These are phyloP conservation scores for Erodium maritimum DNA, from an alignment of 345 rosid species.

Conservation along the genomic window DNA sequence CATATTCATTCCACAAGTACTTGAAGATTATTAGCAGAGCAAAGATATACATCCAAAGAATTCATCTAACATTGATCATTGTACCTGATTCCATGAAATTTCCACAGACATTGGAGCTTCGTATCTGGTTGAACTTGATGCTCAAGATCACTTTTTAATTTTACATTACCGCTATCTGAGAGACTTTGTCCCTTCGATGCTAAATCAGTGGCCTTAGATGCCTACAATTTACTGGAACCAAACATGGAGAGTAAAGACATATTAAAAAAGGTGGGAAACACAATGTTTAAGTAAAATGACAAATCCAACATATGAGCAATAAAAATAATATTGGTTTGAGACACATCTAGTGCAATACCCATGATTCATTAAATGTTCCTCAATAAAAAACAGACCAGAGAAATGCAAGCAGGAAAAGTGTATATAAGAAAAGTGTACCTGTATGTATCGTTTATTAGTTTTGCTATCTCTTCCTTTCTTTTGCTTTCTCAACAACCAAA, in stretches of 20 bases:
- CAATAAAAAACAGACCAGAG: neutral
- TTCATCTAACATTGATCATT: constrained; percentile 50
- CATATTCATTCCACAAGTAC: neutral
- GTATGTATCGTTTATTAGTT: constrained; percentile 79
- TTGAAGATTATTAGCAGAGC: neutral
- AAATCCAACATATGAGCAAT: too few relatives aligned
- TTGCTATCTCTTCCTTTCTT: constrained; percentile 82
- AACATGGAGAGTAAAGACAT: neutral
- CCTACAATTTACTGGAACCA: constrained; percentile 77
- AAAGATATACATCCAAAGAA: neutral
- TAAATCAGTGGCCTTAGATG: constrained; percentile 73
- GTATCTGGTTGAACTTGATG: constrained; percentile 37
- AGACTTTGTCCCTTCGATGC: constrained; percentile 68
- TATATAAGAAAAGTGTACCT: constrained; percentile 30
- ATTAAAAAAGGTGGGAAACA: constrained; percentile 1
- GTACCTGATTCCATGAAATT: constrained; percentile 57
- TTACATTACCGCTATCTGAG: constrained; percentile 51
- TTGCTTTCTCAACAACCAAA: too few relatives aligned
- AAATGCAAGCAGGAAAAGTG: constrained; percentile 2
- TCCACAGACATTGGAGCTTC: constrained; percentile 88
- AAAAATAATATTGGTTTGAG: too few relatives aligned
- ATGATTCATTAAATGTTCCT: too few relatives aligned
- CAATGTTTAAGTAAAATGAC: neutral
- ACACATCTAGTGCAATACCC: too few relatives aligned
- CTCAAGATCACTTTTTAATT: constrained; percentile 54